Conservation (phyloP, 2,329 filamentous ascomycete genomes). For the Claviceps fusiformis region DNA sequence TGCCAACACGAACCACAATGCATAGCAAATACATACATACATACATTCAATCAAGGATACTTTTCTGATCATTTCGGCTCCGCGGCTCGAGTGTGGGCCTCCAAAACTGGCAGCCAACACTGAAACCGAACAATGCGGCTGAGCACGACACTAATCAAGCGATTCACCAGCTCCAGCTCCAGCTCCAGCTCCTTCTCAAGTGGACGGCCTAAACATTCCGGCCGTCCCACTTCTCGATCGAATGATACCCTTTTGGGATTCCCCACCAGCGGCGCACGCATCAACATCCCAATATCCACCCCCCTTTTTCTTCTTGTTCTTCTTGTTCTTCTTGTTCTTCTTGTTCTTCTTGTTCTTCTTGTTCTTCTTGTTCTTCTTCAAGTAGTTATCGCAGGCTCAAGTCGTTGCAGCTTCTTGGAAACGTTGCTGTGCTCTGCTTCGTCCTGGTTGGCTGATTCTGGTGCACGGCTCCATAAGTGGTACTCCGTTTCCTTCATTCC, state of each 20-base stretch:
- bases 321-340: no score
- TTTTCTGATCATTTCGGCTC: no score
- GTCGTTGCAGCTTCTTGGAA: background rate
- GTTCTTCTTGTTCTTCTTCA: no score
- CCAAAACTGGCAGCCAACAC: background rate
- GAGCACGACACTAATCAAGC: background rate
- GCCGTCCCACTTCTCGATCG: slow-evolving; percentile 2
- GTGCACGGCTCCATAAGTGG: background rate
- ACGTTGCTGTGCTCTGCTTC: background rate
- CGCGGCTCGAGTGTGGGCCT: no score
- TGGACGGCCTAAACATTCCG: background rate
- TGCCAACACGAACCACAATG: no score
- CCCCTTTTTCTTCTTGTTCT: no score
- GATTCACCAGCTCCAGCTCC: background rate
- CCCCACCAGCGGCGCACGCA: background rate
- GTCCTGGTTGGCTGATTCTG: background rate
- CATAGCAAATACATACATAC: no score
- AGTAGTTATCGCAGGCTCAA: no score
- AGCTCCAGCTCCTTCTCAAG: background rate
- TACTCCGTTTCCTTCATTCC: background rate
- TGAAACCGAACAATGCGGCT: background rate
- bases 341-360: no score
- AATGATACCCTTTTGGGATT: background rate
- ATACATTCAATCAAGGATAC: no score
- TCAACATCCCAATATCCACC: background rate